Percentiles rank a stretch among this genome's conserved stretches.
Conservation (phyloP, 2,329 filamentous ascomycete species). For the Penicillium carneum region DNA sequence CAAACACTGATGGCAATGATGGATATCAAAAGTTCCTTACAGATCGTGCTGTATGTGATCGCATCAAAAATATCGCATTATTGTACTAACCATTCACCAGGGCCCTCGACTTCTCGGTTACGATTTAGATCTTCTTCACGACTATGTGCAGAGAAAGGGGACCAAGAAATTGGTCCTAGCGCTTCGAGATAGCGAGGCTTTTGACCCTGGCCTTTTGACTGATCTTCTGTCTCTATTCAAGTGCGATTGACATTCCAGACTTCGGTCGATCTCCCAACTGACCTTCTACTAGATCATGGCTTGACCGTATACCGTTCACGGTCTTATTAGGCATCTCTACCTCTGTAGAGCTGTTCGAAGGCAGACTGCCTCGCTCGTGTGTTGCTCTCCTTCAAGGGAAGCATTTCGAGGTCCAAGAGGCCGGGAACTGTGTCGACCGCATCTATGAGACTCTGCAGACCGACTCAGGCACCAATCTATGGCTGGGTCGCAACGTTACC, state of each 20-base stretch:
- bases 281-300: slow-evolving; percentile 60
- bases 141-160: slow-evolving; percentile 50
- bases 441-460: slow-evolving; percentile 52
- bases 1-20: slow-evolving; percentile 48
- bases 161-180: slow-evolving; percentile 53
- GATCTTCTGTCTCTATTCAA: slow-evolving; percentile 57
- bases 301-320: slow-evolving; percentile 67
- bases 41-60: slow-evolving; percentile 47
- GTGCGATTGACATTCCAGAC: slow-evolving; percentile 44
- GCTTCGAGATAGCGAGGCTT: slow-evolving; percentile 57
- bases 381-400: slow-evolving; percentile 61
- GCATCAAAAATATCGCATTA: not conserved
- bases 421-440: slow-evolving; percentile 55
- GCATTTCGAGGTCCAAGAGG: slow-evolving; percentile 62
- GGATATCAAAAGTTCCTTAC: slow-evolving; percentile 50
- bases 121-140: slow-evolving; percentile 55
- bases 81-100: slow-evolving; percentile 36
- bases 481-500: slow-evolving; percentile 63
- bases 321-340: slow-evolving; percentile 69
- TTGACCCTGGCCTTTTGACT: slow-evolving; percentile 53
- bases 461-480: slow-evolving; percentile 49
- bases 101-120: slow-evolving; percentile 54
- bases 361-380: slow-evolving; percentile 61
- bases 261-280: slow-evolving; percentile 24
- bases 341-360: slow-evolving; percentile 67